These are phyloP conservation scores for Leucoagaricus sp. DNA, from an alignment of 1,284 basidiomycete species.

Conservation along the genomic window DNA sequence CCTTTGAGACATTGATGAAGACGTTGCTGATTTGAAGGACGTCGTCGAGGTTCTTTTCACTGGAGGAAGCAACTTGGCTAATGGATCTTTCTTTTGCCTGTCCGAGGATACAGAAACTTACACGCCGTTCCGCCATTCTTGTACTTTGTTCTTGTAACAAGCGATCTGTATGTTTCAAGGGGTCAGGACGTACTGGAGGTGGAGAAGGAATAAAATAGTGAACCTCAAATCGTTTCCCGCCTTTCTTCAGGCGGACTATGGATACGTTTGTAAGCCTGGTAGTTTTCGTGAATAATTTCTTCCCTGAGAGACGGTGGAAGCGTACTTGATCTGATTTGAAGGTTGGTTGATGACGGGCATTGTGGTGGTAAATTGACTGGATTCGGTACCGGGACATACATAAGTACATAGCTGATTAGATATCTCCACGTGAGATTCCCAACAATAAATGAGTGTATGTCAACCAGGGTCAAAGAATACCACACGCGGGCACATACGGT, in stretches of 20 bases:
- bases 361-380: constrained; percentile 11
- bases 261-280: constrained; percentile 93
- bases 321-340: constrained; percentile 84
- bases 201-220: neutral
- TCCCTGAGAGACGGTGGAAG: too few species aligned
- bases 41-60: constrained; percentile 93
- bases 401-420: neutral
- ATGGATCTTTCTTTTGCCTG: neutral
- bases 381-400: neutral
- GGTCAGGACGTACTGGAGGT: constrained; percentile 5
- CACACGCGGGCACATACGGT: neutral
- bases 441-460: neutral
- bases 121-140: constrained; percentile 94
- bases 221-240: constrained; percentile 97
- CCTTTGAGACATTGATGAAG: constrained; percentile 96
- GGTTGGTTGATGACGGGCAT: constrained; percentile 74
- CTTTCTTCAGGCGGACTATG: constrained; percentile 93
- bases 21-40: constrained; percentile 97
- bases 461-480: neutral
- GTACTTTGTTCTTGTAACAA: constrained; percentile 99
- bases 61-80: constrained; percentile 30
- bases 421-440: constrained; percentile 12
- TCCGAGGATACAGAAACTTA: constrained; percentile 38
- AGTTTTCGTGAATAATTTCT: too few species aligned
- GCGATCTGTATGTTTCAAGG: constrained; percentile 71